Conservation (phyloP, 495 filamentous ascomycete species). For the Bombardia bombarda region DNA sequence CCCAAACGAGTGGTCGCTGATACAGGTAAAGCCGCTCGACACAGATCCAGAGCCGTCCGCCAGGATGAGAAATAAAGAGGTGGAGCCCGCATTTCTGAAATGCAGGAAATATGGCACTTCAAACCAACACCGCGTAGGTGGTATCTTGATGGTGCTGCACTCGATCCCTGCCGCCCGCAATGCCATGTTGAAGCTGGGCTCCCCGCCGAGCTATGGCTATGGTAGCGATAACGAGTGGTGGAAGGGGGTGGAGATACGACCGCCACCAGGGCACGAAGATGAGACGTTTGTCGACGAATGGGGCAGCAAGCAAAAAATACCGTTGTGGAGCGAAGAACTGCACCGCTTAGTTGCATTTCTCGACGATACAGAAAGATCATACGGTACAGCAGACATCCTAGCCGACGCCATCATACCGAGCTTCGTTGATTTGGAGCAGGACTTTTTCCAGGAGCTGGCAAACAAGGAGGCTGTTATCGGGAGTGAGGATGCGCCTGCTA, state of each 20-base stretch:
- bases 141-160: constrained; percentile 71
- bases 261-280: too few species aligned
- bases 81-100: too few species aligned
- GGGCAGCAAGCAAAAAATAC: constrained; percentile 8
- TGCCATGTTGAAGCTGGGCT: constrained; percentile 52
- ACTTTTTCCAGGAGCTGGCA: constrained; percentile 18
- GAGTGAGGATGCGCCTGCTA: too few species aligned
- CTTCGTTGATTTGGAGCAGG: constrained; percentile 16
- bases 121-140: constrained; percentile 60
- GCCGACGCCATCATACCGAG: constrained; percentile 5
- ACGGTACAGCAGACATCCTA: constrained; percentile 59
- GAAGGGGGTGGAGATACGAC: constrained; percentile 69
- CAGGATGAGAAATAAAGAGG: constrained; percentile 50
- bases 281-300: constrained; percentile 39
- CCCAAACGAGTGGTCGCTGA: constrained; percentile 68
- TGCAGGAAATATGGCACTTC: too few species aligned
- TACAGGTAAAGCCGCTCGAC: constrained; percentile 24
- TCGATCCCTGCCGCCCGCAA: constrained; percentile 76
- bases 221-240: constrained; percentile 74
- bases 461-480: too few species aligned
- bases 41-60: constrained; percentile 30
- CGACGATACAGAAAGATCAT: constrained; percentile 68
- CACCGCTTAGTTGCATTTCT: constrained; percentile 87
- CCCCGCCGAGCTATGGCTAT: constrained; percentile 47
- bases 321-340: constrained; percentile 44